Conservation (phyloP, 768 basidiomycete genomes). For the Rubroboletus pulcherrimus region DNA sequence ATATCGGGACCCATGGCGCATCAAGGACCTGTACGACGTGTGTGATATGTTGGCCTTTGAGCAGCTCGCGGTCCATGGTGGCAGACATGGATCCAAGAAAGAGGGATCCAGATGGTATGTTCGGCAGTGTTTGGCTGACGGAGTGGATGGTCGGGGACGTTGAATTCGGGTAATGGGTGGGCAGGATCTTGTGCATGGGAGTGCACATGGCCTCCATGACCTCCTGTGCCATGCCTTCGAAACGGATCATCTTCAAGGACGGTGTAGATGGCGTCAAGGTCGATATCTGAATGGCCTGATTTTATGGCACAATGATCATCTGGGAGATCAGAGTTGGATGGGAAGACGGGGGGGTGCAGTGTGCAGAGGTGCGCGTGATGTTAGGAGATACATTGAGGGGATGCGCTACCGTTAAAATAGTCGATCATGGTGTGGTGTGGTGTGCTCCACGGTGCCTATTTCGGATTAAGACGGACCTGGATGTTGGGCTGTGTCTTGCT, state of each 20-base stretch:
- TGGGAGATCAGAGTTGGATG: background rate
- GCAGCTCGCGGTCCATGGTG: constrained; percentile 50
- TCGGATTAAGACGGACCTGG: constrained; percentile 17
- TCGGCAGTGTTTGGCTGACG: constrained; percentile 8
- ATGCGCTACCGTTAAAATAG: constrained; percentile 24
- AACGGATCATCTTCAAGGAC: constrained; percentile 60
- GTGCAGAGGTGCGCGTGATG: constrained; percentile 1
- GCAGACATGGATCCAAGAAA: constrained; percentile 69
- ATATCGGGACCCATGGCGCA: constrained; percentile 55
- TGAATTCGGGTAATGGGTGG: constrained; percentile 27
- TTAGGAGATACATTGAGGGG: constrained; percentile 12
- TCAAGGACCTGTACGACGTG: constrained; percentile 68
- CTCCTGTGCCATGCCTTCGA: constrained; percentile 69
- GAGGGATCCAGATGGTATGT: constrained; percentile 44
- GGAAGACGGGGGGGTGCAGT: background rate
- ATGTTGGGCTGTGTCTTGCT: constrained; percentile 11
- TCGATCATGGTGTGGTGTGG: constrained; percentile 22
- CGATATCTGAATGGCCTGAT: background rate
- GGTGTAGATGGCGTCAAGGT: background rate
- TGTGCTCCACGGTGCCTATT: constrained; percentile 21
- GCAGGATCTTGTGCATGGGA: constrained; percentile 74
- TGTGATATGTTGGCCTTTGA: constrained; percentile 47
- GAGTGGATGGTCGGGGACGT: constrained; percentile 19
- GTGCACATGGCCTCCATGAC: constrained; percentile 84
- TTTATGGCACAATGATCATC: constrained; percentile 7